phyloP scores from a whole-genome alignment of 345 rosid species.

The Rhizophora mangle region DNA sequence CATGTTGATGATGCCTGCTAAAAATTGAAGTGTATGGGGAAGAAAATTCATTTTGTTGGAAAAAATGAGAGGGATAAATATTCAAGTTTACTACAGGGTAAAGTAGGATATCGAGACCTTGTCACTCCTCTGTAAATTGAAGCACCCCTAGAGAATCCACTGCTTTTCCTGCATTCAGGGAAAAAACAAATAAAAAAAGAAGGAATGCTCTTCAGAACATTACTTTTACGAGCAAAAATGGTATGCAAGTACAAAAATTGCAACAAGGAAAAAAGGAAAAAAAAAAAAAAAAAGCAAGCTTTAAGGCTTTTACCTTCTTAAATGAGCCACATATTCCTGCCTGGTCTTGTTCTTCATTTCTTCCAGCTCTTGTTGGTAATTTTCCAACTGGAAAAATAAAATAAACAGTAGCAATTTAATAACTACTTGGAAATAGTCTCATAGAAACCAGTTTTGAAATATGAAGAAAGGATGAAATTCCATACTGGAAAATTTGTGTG shows the following conservation, averaged over 20 bases:
- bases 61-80: neutral
- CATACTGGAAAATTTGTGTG: constrained; percentile 80
- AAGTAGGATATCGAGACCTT: constrained; percentile 43
- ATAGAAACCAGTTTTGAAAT: constrained; percentile 14
- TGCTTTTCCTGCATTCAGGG: constrained; percentile 64
- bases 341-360: constrained; percentile 83
- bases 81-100: neutral
- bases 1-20: constrained; percentile 89
- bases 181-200: neutral
- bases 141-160: constrained; percentile 99
- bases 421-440: constrained; percentile 11
- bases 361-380: constrained; percentile 72
- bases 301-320: constrained; percentile 52
- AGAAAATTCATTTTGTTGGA: neutral
- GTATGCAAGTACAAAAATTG: neutral
- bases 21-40: neutral
- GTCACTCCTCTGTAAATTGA: constrained; percentile 99
- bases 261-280: neutral
- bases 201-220: neutral
- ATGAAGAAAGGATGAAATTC: constrained; percentile 8
- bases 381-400: constrained; percentile 48
- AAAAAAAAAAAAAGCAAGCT: neutral
- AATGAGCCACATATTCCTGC: constrained; percentile 91
- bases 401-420: constrained; percentile 3
- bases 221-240: neutral